These are phyloP conservation scores for Talaromyces borbonicus DNA, from an alignment of 495 filamentous ascomycete genomes.

Conservation along the genomic window DNA sequence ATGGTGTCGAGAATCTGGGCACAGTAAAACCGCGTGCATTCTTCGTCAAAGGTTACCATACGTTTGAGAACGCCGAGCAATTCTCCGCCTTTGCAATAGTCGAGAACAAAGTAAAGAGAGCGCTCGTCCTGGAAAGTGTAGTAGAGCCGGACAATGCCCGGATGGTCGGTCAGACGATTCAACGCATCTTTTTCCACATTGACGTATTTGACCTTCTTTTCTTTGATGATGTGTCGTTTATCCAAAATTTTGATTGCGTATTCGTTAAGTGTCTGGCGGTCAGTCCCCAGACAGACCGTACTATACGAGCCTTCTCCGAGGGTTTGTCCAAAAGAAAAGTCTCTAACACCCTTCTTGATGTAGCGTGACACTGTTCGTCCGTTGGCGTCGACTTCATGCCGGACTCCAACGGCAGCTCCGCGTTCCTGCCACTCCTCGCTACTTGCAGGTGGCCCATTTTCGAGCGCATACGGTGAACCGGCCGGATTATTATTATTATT, in stretches of 20 bases:
- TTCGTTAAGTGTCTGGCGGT: constrained; percentile 89
- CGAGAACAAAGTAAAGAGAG: constrained; percentile 93
- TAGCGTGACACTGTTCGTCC: constrained; percentile 71
- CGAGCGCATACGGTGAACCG: constrained; percentile 46
- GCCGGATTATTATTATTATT: constrained; percentile 40
- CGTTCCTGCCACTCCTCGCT: constrained; percentile 95
- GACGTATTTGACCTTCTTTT: constrained; percentile 99
- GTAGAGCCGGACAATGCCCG: constrained; percentile 92
- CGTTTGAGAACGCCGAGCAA: constrained; percentile 86
- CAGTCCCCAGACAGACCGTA: constrained; percentile 89
- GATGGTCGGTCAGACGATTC: constrained; percentile 91
- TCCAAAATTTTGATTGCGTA: constrained; percentile 98
- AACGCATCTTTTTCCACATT: constrained; percentile 99
- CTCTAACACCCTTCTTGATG: constrained; percentile 94
- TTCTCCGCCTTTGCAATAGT: constrained; percentile 88
- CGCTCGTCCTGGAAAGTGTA: constrained; percentile 98
- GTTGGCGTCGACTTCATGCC: constrained; percentile 71
- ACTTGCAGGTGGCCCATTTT: constrained; percentile 55
- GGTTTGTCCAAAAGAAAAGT: constrained; percentile 88
- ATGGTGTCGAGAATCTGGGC: constrained; percentile 95
- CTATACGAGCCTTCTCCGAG: constrained; percentile 98
- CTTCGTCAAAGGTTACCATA: constrained; percentile 88
- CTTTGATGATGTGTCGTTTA: constrained; percentile 99
- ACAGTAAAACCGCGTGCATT: constrained; percentile 90
- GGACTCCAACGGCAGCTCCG: constrained; percentile 71